Conservation (phyloP, 78 protist genomes). For the Dictyostelium capitatum region DNA sequence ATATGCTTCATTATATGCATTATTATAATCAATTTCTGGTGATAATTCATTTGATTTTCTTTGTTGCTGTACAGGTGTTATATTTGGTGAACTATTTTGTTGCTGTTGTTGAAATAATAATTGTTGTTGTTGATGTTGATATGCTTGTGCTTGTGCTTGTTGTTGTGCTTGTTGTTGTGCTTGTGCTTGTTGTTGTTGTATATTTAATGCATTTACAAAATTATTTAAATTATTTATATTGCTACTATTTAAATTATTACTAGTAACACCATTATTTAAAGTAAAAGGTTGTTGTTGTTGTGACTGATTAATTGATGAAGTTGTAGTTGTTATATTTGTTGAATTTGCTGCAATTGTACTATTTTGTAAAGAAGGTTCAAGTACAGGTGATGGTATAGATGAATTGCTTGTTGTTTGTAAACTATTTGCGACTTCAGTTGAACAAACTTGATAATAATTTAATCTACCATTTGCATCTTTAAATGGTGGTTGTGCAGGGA, state of each 20-base stretch:
- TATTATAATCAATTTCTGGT: neutral
- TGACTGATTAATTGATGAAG: neutral
- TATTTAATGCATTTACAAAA: neutral
- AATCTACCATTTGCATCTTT: constrained; percentile 33
- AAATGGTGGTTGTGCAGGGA: constrained; percentile 44
- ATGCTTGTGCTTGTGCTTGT: neutral
- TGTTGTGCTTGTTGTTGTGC: constrained; percentile 13
- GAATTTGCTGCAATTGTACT: neutral
- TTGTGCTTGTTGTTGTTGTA: constrained; percentile 23
- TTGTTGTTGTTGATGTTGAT: neutral
- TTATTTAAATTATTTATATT: neutral
- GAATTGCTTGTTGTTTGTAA: neutral
- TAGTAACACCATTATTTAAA: neutral
- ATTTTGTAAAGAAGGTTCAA: neutral
- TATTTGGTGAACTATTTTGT: constrained; percentile 3
- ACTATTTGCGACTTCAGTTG: neutral
- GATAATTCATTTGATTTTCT: neutral
- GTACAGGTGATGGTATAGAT: neutral
- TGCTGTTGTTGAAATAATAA: neutral
- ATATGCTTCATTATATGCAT: constrained; percentile 32
- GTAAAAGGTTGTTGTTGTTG: neutral
- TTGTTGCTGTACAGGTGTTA: constrained; percentile 32
- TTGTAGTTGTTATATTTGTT: neutral
- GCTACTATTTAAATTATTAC: neutral
- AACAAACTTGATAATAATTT: constrained; percentile 4